Evolutionary conservation across 331 rosid species (phyloP).

Genomic region (Malus hybrid): DNA sequence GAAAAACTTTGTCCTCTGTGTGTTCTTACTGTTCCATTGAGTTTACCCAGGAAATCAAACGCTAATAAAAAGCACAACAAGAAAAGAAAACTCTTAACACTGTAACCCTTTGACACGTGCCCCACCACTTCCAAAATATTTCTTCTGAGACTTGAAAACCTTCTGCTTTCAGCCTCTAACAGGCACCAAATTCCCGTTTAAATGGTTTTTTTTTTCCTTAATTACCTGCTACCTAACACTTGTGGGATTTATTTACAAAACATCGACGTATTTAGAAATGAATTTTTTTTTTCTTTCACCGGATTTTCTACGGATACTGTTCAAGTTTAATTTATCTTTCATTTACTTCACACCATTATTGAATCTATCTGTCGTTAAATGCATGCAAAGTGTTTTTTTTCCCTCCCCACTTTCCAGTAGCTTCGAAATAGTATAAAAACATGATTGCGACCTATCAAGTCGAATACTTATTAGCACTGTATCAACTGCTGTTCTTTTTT

Average conservation of each 20-base stretch:
- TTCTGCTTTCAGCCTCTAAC: not conserved
- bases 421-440: not conserved
- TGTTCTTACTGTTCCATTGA: too few relatives aligned
- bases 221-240: too few relatives aligned
- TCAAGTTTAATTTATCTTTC: not conserved
- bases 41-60: too few relatives aligned
- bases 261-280: too few relatives aligned
- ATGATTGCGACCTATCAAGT: not conserved
- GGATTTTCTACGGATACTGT: too few relatives aligned
- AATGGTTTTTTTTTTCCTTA: too few relatives aligned
- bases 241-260: too few relatives aligned
- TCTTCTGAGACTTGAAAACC: conserved; percentile 23
- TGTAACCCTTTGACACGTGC: conserved; percentile 21
- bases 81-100: not conserved
- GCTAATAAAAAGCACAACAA: conserved; percentile 5
- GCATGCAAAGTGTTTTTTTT: not conserved
- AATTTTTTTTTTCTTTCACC: too few relatives aligned
- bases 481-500: too few relatives aligned
- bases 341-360: not conserved
- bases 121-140: conserved; percentile 2
- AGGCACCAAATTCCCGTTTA: not conserved
- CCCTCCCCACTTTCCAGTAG: not conserved
- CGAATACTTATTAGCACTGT: not conserved
- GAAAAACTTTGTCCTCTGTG: too few relatives aligned
- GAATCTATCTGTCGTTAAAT: not conserved